A percentile compares a stretch with the other conserved stretches of the same genome.
Conservation (phyloP, 2,329 filamentous ascomycete species). For the Lasiodiplodia citricola region DNA sequence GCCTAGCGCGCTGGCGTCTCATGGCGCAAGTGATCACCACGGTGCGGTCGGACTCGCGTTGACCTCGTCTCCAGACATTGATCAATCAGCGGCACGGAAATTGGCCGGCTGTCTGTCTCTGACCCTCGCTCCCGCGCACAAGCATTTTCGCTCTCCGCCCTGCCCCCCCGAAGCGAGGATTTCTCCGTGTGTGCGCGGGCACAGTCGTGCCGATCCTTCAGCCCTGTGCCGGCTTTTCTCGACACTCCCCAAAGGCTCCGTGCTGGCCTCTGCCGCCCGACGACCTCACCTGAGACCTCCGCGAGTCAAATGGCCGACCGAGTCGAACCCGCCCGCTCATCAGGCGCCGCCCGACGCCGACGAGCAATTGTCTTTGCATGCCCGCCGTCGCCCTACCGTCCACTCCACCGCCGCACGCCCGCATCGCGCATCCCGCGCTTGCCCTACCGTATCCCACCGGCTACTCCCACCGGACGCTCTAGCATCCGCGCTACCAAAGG, state of each 20-base stretch:
- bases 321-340: conserved; percentile 5
- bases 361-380: conserved; percentile 4
- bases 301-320: conserved; percentile 11
- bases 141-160: conserved; percentile 14
- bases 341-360: conserved; percentile 2
- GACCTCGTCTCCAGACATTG: conserved; percentile 17
- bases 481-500: background rate
- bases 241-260: background rate
- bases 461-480: conserved; percentile 8
- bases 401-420: background rate
- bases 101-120: conserved; percentile 3
- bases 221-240: conserved; percentile 18
- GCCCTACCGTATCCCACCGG: conserved; percentile 20
- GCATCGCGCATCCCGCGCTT: conserved; percentile 20
- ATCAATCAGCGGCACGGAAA: conserved; percentile 12
- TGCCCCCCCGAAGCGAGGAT: background rate
- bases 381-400: background rate
- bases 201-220: conserved; percentile 19
- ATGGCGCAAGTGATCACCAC: background rate
- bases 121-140: conserved; percentile 21
- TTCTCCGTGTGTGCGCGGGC: conserved; percentile 3
- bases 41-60: background rate
- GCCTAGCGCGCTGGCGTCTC: background rate
- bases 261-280: conserved; percentile 7
- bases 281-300: conserved; percentile 16